phyloP scores from a whole-genome alignment of 345 rosid species.

The Heritiera littoralis region DNA sequence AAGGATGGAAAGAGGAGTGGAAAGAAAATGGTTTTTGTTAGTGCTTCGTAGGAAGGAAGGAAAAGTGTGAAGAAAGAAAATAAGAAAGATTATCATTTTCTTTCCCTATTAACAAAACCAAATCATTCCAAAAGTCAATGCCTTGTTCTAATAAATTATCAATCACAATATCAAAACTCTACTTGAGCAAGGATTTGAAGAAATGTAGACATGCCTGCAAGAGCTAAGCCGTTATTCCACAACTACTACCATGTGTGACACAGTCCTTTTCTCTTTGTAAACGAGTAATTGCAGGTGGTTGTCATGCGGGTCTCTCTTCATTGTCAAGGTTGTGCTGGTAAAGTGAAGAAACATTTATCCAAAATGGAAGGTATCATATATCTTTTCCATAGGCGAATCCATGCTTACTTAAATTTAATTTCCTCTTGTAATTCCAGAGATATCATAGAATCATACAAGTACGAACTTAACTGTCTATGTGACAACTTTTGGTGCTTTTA shows the following conservation, averaged over 20 bases:
- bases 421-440: background rate
- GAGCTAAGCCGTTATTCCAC: background rate
- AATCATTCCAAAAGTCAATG: background rate
- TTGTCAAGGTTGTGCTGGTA: conserved; percentile 78
- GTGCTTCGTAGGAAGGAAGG: too few species aligned
- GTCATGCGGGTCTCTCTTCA: conserved; percentile 68
- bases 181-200: background rate
- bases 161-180: background rate
- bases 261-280: background rate
- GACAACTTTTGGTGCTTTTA: background rate
- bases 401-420: background rate
- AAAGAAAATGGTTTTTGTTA: too few species aligned
- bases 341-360: conserved; percentile 63
- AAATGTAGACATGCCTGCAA: background rate
- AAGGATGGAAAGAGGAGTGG: too few species aligned
- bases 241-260: background rate
- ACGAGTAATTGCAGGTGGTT: conserved; percentile 45
- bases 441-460: background rate
- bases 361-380: conserved; percentile 63
- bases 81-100: too few species aligned
- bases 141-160: background rate
- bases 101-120: too few species aligned
- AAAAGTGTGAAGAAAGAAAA: too few species aligned
- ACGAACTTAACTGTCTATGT: background rate
- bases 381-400: background rate